A percentile compares a stretch with the other conserved stretches of the same genome.
phyloP scores from a whole-genome alignment of 805 yeast genomes.

The Zygosaccharomyces bailii region DNA sequence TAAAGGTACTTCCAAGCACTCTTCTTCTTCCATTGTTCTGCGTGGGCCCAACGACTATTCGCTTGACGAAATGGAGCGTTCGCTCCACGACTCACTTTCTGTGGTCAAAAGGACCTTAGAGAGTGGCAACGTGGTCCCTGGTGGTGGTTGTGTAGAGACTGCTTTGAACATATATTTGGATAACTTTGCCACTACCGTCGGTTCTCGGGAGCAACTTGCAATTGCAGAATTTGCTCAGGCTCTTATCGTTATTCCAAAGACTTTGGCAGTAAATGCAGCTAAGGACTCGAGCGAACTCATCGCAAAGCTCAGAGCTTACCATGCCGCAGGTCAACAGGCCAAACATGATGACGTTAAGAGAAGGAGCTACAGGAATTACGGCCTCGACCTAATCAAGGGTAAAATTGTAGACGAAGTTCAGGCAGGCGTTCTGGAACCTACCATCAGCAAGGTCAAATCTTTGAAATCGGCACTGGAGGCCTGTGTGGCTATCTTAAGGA shows the following conservation, averaged over 20 bases:
- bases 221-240: constrained; percentile 96
- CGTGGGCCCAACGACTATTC: constrained; percentile 96
- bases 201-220: constrained; percentile 95
- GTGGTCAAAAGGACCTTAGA: constrained; percentile 96
- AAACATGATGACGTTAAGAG: constrained; percentile 79
- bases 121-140: constrained; percentile 92
- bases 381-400: constrained; percentile 87
- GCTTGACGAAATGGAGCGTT: constrained; percentile 97
- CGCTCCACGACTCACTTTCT: constrained; percentile 87
- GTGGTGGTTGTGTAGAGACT: constrained; percentile 99
- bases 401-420: constrained; percentile 81
- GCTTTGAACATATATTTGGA: constrained; percentile 93
- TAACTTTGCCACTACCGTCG: constrained; percentile 96
- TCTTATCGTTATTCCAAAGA: constrained; percentile 88
- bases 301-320: constrained; percentile 93
- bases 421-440: constrained; percentile 93
- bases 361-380: constrained; percentile 83
- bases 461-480: constrained; percentile 97
- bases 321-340: constrained; percentile 89
- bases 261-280: constrained; percentile 95
- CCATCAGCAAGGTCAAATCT: constrained; percentile 86
- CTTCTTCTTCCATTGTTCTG: constrained; percentile 84
- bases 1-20: constrained; percentile 86
- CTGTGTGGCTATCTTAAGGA: constrained; percentile 93
- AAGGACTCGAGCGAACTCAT: constrained; percentile 93